Evolutionary conservation across 2,329 filamentous ascomycete species (phyloP).

Genomic region (Periconia sp.): DNA sequence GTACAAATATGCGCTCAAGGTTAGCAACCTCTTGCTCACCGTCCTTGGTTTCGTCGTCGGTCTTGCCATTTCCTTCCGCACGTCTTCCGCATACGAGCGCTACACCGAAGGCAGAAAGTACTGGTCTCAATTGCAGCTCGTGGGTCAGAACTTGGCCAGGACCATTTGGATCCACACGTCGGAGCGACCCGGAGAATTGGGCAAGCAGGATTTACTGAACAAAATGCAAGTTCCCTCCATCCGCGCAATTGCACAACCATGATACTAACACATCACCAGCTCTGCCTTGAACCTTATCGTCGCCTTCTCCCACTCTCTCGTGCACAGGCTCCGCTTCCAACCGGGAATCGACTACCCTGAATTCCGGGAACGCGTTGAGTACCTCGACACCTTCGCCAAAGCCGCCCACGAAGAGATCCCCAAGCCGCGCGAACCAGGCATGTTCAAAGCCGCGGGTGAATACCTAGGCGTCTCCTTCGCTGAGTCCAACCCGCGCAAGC

Average conservation of each 20-base stretch:
- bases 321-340: constrained; percentile 83
- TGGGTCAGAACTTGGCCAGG: constrained; percentile 62
- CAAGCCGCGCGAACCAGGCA: constrained; percentile 27
- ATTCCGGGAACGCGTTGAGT: constrained; percentile 66
- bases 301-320: constrained; percentile 75
- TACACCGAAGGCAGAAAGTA: constrained; percentile 61
- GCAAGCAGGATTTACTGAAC: constrained; percentile 67
- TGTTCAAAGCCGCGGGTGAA: constrained; percentile 66
- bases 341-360: constrained; percentile 78
- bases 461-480: constrained; percentile 78
- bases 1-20: constrained; percentile 53
- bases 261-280: constrained; percentile 24
- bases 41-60: constrained; percentile 81
- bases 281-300: constrained; percentile 76
- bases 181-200: constrained; percentile 60
- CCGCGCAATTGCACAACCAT: too few species aligned
- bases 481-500: constrained; percentile 74
- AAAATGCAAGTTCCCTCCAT: constrained; percentile 57
- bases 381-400: constrained; percentile 75
- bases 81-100: constrained; percentile 75
- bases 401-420: constrained; percentile 52
- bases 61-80: constrained; percentile 76
- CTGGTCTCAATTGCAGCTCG: constrained; percentile 61
- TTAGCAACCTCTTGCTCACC: constrained; percentile 70
- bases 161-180: constrained; percentile 79